Conservation (phyloP, 1,284 basidiomycete genomes). For the Filobasidium uniguttulatum region DNA sequence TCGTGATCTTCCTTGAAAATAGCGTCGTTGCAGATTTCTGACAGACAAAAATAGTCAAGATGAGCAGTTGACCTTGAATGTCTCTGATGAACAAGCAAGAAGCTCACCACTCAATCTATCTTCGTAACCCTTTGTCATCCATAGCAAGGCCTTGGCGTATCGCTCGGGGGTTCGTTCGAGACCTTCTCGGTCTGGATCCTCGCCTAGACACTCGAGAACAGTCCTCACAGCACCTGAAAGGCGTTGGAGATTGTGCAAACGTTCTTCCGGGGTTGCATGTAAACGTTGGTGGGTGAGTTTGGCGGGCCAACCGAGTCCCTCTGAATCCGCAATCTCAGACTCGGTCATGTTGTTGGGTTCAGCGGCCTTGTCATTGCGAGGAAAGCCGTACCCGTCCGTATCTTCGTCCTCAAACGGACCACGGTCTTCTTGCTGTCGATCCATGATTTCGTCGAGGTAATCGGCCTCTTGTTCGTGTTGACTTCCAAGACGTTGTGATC, state of each 20-base stretch:
- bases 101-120: constrained; percentile 67
- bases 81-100: constrained; percentile 14
- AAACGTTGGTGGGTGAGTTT: constrained; percentile 78
- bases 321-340: constrained; percentile 54
- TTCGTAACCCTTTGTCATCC: constrained; percentile 99
- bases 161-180: constrained; percentile 81
- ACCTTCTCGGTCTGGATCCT: constrained; percentile 91
- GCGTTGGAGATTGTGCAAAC: constrained; percentile 55
- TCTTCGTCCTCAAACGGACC: background rate
- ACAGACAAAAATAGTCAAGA: background rate
- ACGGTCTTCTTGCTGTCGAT: background rate
- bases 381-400: background rate
- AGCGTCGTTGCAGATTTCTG: constrained; percentile 96
- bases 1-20: constrained; percentile 99
- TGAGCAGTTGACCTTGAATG: background rate
- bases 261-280: constrained; percentile 61
- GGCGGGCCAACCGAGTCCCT: constrained; percentile 91
- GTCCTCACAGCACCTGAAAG: constrained; percentile 76
- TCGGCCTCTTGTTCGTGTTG: constrained; percentile 13
- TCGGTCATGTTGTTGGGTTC: background rate
- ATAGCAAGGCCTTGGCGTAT: constrained; percentile 93
- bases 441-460: constrained; percentile 14
- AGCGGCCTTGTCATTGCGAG: no score
- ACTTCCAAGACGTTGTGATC: constrained; percentile 1
- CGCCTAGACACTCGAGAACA: constrained; percentile 92